Conservation (phyloP, 73 alveolate species). For the Uronychia setigera region DNA sequence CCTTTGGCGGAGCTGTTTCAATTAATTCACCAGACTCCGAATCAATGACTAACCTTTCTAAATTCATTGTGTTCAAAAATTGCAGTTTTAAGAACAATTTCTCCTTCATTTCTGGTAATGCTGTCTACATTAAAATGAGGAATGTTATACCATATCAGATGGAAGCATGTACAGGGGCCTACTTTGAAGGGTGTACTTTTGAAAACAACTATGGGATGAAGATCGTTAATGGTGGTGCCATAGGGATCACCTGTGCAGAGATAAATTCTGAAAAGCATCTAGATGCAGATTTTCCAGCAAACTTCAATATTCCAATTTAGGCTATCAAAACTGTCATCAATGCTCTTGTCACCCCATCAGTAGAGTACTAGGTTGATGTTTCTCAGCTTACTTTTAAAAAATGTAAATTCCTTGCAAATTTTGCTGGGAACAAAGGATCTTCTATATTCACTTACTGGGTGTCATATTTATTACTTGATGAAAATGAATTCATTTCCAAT, state of each 20-base stretch:
- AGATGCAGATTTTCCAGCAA: background rate
- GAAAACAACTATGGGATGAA: conserved; percentile 39
- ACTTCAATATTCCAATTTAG: background rate
- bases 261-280: background rate
- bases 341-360: background rate
- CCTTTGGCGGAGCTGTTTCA: conserved; percentile 41
- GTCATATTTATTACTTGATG: background rate
- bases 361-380: background rate
- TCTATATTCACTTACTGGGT: conserved; percentile 10
- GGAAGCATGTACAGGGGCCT: conserved; percentile 27
- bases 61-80: conserved; percentile 3
- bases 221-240: conserved; percentile 51
- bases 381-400: background rate
- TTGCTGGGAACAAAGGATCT: conserved; percentile 46
- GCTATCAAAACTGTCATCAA: background rate
- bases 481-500: conserved; percentile 1
- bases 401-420: conserved; percentile 20
- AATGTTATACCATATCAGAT: conserved; percentile 8
- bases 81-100: background rate
- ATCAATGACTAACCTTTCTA: background rate
- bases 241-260: conserved; percentile 5
- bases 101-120: conserved; percentile 33
- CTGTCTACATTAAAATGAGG: conserved; percentile 15
- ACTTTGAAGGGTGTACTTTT: conserved; percentile 3
- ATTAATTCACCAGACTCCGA: conserved; percentile 21